phyloP scores from a whole-genome alignment of 2,329 filamentous ascomycete genomes.

The Leptographium procerum region DNA sequence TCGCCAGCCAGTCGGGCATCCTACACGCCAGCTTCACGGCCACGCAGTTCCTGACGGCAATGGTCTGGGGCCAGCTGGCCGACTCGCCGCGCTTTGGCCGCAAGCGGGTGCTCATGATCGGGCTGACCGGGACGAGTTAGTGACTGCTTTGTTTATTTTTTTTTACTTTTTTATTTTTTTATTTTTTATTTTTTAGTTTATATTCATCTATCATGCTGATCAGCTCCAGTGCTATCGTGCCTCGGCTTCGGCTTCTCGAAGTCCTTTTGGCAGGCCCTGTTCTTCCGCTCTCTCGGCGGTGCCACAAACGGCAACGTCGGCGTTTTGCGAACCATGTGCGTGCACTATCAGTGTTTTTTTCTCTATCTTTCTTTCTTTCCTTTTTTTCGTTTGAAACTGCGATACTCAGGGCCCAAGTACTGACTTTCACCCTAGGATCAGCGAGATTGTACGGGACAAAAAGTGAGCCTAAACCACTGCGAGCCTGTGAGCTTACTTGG shows the following conservation, averaged over 20 bases:
- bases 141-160: no score
- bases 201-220: no score
- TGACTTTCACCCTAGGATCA: slow-evolving; percentile 23
- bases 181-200: no score
- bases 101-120: slow-evolving; percentile 69
- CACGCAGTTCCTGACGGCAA: slow-evolving; percentile 71
- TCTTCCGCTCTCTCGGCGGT: slow-evolving; percentile 55
- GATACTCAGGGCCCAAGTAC: no score
- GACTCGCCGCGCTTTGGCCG: slow-evolving; percentile 54
- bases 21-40: slow-evolving; percentile 71
- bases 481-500: not conserved
- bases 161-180: no score
- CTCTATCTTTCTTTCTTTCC: no score
- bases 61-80: slow-evolving; percentile 68
- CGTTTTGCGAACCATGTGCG: slow-evolving; percentile 59
- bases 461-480: slow-evolving; percentile 21
- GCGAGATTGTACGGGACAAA: slow-evolving; percentile 31
- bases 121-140: slow-evolving; percentile 53
- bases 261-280: slow-evolving; percentile 47
- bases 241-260: slow-evolving; percentile 61
- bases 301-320: slow-evolving; percentile 63
- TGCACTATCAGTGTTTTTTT: no score
- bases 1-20: slow-evolving; percentile 66
- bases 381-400: no score
- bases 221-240: slow-evolving; percentile 37